Base-by-base conservation (phyloP, 305 asterid species). In the Lippia alba region DNA sequence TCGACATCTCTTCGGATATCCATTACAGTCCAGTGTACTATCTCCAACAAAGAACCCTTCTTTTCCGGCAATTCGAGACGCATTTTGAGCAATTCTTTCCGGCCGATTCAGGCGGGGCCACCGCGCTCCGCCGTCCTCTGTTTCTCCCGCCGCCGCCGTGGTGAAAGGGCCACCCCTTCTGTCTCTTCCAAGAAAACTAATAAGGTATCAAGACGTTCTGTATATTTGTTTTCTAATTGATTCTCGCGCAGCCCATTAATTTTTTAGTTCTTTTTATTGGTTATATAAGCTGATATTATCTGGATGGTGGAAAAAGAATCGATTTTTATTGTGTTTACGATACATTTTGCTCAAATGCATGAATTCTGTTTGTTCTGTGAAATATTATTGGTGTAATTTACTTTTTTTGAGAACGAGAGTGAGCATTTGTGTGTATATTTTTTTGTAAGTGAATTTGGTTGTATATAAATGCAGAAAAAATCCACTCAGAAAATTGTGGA, bases 71-170 rank as follows among this genome's bases (percentile, higher is more conserved):
- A 58, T 56, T 74, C 82, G 46, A 74, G 67, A 49, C 69, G 17
- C 50, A 57, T 66, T 32, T 46, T 67, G 46, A 57, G 74, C 72
- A 78, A 57, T 61, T 56, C 65, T n/a, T 33, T 71, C 64, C 71
- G 59, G 70, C 79, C 74, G 12, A 80, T 58, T 40, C 82, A 54
- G 58, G 70, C 62, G 4, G 70, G 60, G 5, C 70, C 77, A 24
- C 56, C 79, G 50, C 80, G 78, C 60, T 71, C 80, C 78, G 39
- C 87, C 36, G 58, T 71, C 36, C 77, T 88, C 72, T 67, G 77
- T 50, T 87, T 80, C 76, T 76, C 86, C 79, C 76, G 86, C 85
- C 89, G 90, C 74, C 90, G 90, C 74, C 90, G 94, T 19, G 77
- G 77, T 50, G 76, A 70, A 19, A 49, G 66, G 77, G 17, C 72